Conservation (phyloP, 2,329 filamentous ascomycete species). For the Colletotrichum trifolii region DNA sequence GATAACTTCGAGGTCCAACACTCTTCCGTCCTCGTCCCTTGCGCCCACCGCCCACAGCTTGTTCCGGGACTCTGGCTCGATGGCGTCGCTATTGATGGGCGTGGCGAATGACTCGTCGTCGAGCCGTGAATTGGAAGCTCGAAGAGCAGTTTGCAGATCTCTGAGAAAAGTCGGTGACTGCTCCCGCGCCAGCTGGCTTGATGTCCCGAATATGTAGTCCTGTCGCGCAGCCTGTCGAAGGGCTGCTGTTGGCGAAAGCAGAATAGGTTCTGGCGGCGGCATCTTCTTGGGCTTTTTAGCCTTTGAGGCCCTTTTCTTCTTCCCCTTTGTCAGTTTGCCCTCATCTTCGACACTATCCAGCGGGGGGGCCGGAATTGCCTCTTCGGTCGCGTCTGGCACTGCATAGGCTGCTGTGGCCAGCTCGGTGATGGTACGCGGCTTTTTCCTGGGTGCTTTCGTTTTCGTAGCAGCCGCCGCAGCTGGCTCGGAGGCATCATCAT, state of each 20-base stretch:
- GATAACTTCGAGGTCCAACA: slow-evolving; percentile 72
- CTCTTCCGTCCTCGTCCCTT: slow-evolving; percentile 71
- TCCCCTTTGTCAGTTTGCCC: slow-evolving; percentile 46
- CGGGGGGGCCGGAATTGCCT: slow-evolving; percentile 40
- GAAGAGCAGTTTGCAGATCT: slow-evolving; percentile 71
- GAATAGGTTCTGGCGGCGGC: slow-evolving; percentile 54
- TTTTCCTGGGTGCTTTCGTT: slow-evolving; percentile 72
- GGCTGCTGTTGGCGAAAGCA: slow-evolving; percentile 78
- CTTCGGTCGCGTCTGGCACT: slow-evolving; percentile 49
- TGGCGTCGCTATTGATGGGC: slow-evolving; percentile 50
- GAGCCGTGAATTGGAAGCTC: slow-evolving; percentile 62
- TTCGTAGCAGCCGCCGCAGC: slow-evolving; percentile 48
- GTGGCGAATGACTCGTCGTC: slow-evolving; percentile 53
- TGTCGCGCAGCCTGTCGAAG: slow-evolving; percentile 74
- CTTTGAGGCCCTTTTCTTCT: slow-evolving; percentile 49
- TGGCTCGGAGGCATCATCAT: slow-evolving; percentile 42
- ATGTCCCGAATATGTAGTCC: slow-evolving; percentile 86
- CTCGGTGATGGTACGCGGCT: slow-evolving; percentile 80
- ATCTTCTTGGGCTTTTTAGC: slow-evolving; percentile 50
- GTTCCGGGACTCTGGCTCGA: slow-evolving; percentile 46
- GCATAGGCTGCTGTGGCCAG: slow-evolving; percentile 78
- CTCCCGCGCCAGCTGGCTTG: slow-evolving; percentile 81
- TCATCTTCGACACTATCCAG: slow-evolving; percentile 40
- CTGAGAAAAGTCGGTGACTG: slow-evolving; percentile 75
- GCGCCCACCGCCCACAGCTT: slow-evolving; percentile 79